Conservation (phyloP, 768 basidiomycete genomes). For the Cubamyces lactineus region DNA sequence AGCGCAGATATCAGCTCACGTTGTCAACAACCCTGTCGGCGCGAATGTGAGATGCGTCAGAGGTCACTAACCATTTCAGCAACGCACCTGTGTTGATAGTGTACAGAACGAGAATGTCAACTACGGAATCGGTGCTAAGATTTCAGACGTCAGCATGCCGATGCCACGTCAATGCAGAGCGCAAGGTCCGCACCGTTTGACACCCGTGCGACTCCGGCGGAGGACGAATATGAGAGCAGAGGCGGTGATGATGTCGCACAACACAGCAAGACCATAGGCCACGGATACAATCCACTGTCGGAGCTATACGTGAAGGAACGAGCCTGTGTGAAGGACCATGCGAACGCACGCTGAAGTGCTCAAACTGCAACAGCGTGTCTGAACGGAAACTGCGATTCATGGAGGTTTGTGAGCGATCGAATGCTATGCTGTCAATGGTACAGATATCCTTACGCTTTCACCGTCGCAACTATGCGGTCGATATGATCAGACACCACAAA, state of each 20-base stretch:
- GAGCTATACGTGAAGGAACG: not conserved
- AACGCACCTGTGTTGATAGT: not conserved
- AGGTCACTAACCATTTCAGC: too few relatives aligned
- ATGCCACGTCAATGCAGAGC: not conserved
- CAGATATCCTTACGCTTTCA: too few relatives aligned
- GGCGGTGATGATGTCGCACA: not conserved
- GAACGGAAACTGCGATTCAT: not conserved
- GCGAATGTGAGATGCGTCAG: too few relatives aligned
- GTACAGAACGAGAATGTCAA: constrained; percentile 6
- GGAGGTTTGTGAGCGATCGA: too few relatives aligned
- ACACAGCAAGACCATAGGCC: not conserved
- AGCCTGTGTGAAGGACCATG: too few relatives aligned
- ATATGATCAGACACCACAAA: too few relatives aligned
- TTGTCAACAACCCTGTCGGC: not conserved
- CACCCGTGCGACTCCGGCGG: not conserved
- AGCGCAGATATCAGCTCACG: not conserved
- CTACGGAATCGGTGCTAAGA: not conserved
- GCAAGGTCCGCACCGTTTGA: not conserved
- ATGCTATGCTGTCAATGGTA: too few relatives aligned
- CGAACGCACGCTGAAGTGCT: not conserved
- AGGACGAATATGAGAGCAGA: not conserved
- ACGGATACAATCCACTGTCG: not conserved
- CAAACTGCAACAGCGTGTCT: not conserved
- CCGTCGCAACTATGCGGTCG: too few relatives aligned
- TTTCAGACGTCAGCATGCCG: too few relatives aligned